Conservation (phyloP, 176 grass and related monocot genomes). For the Cocos nucifera region DNA sequence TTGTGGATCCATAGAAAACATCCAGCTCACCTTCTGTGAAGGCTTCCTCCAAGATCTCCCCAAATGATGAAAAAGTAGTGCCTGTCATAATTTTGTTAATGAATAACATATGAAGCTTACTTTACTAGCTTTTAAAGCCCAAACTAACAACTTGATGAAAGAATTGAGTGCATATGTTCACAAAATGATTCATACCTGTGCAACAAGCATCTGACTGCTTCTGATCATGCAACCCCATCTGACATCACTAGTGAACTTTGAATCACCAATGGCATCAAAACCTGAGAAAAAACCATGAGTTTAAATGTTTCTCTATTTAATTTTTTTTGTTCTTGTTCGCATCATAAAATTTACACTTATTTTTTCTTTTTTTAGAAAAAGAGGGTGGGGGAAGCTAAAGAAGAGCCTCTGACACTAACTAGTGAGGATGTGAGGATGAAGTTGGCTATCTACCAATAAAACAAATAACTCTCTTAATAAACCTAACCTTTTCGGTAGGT, state of each 20-base stretch:
- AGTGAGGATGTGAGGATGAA: too few species aligned
- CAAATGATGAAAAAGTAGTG: constrained; percentile 81
- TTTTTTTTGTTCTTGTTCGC: background rate
- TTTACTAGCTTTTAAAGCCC: background rate
- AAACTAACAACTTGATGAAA: background rate
- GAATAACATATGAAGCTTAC: constrained; percentile 5
- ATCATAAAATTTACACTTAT: too few species aligned
- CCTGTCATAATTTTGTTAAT: constrained; percentile 33
- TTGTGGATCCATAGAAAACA: too few species aligned
- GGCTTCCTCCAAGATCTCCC: constrained; percentile 93
- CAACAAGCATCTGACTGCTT: constrained; percentile 99
- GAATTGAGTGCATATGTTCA: background rate
- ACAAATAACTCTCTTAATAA: background rate
- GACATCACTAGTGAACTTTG: constrained; percentile 68
- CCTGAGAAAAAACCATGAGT: constrained; percentile 25
- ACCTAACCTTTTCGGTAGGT: constrained; percentile 87
- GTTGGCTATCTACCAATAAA: background rate
- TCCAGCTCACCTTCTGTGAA: constrained; percentile 48
- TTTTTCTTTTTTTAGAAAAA: too few species aligned
- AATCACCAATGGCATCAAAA: constrained; percentile 60
- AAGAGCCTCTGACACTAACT: too few species aligned
- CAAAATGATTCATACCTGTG: constrained; percentile 37
- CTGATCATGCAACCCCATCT: constrained; percentile 99
- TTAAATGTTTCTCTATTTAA: background rate
- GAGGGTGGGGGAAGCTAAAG: too few species aligned